Percentiles rank a stretch among this genome's conserved stretches.
phyloP scores from a whole-genome alignment of 2,329 filamentous ascomycete genomes.

The Hymenoscyphus salicellus region DNA sequence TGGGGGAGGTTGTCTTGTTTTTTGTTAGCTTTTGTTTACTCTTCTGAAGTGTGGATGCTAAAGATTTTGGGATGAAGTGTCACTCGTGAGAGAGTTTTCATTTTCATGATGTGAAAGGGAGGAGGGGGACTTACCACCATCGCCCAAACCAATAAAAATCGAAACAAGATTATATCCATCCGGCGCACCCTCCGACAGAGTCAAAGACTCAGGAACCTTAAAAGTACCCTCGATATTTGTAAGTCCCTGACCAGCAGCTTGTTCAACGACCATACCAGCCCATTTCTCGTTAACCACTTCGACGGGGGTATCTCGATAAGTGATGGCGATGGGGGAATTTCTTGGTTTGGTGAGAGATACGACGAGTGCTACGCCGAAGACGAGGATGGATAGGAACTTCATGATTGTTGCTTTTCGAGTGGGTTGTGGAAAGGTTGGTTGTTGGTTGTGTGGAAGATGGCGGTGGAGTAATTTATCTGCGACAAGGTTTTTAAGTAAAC shows the following conservation, averaged over 20 bases:
- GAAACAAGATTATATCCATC: neutral
- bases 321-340: neutral
- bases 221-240: neutral
- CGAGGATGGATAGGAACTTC: neutral
- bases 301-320: neutral
- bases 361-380: neutral
- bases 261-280: neutral
- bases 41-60: neutral
- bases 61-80: too few relatives aligned
- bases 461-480: neutral
- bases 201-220: neutral
- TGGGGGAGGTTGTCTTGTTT: neutral
- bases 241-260: neutral
- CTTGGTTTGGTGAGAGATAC: neutral
- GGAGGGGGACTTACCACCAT: neutral
- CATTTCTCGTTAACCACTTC: neutral
- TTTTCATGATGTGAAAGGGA: neutral
- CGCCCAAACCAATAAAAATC: neutral
- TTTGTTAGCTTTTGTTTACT: neutral
- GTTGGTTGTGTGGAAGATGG: neutral
- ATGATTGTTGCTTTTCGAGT: neutral
- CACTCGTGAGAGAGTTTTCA: neutral
- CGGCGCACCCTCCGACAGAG: neutral
- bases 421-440: neutral
- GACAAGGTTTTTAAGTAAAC: neutral